Base-by-base conservation (phyloP, 225 moss, liverwort and hornwort genomes). In the Antitrichia curtipendula region DNA sequence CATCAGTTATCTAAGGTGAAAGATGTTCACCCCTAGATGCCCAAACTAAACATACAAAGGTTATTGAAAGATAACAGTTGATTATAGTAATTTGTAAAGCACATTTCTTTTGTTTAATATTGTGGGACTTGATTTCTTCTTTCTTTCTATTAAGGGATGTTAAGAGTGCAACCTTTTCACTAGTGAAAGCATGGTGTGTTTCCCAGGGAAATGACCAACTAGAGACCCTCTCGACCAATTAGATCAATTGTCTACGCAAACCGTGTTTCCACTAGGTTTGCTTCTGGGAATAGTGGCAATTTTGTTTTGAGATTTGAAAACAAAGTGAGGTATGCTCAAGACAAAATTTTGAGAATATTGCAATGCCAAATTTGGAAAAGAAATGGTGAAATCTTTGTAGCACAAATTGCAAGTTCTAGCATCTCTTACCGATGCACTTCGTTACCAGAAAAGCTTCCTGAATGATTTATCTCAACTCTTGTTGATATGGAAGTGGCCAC, bases 1-100 rank as follows among this genome's bases (percentile, higher is more conserved):
- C 92, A 97, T 87, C 96, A 98, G 86, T 77, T 98, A 82, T 91
- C 94, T 2, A 95, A 95, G 96, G 96, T 96, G n/a, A 60, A 7
- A 49, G 17, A 36, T 63, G 24, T 49, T 66, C 20, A 50, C 17
- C 62, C 29, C 63, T 20, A 6, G 24, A 60, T 74, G 74, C 74
- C 52, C 45, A 49, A 36, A 52, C 54, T 28, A 50, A 66, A 9
- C 65, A 38, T 27, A 52, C 8, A 28, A 65, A 66, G 28, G 9
- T 29, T 29, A 20, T 29, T 41, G 69, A 70, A 29, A 54, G n/a
- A 21, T 70, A 20, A 22, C 70, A 14, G 83, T 22, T 14, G 41
- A 56, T 56, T 41, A 13, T 54, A 41, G 15, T 70, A 40, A 83
- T 56, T 83, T 83, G 68, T 21, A 11, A 57, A 21, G 32, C 69